Evolutionary conservation across 1,284 basidiomycete species (phyloP), one percentile per base, ranked within the genome.

Genomic region (Papiliotrema flavescens): DNA sequence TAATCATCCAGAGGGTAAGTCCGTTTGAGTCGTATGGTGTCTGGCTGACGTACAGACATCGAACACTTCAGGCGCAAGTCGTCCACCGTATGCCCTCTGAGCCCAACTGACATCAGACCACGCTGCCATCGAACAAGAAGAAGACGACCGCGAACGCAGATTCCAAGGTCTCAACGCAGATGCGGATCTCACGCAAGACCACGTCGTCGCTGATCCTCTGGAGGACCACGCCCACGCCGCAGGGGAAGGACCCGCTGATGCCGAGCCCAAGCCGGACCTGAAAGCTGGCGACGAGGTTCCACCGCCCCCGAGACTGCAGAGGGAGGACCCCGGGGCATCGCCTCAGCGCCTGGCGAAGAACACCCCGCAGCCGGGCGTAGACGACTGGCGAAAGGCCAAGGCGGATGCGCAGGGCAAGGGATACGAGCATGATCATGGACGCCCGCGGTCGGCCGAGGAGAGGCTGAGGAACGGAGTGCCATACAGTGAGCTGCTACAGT

Each of bases 1-100:
- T 78, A 88, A 74, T 56, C 95, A 99, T 75, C 85, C 90, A 2
- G 96, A 96, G 75, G 92, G 94, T 76, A 59, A 86, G 76, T 64
- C 49, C 20, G 13, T 19, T 35, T 20, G 11, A 19, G 19, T 20
- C 9, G 2, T 24, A 19, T 19, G n/a, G 5, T 17, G 34, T n/a
- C 2, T 19, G 39, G 54, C 47, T 60, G 43, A 61, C 15, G n/a
- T 11, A 32, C 49, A 71, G 67, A 75, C 55, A 63, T 77, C 55
- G 66, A 67, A 41, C 67, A 76, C 60, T 73, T 76, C 62, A 64
- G 55, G 47, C 63, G 69, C 69, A 44, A 54, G 61, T 54, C 37
- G 17, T 41, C 13, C 36, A 4, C 22, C 49, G 6, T 20, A 5
- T 36, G n/a, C 22, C 44, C 24, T 13, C 19, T 13, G 15, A 74